These are phyloP conservation scores for Somion occarium DNA, from an alignment of 1,284 basidiomycete genomes.

Conservation along the genomic window DNA sequence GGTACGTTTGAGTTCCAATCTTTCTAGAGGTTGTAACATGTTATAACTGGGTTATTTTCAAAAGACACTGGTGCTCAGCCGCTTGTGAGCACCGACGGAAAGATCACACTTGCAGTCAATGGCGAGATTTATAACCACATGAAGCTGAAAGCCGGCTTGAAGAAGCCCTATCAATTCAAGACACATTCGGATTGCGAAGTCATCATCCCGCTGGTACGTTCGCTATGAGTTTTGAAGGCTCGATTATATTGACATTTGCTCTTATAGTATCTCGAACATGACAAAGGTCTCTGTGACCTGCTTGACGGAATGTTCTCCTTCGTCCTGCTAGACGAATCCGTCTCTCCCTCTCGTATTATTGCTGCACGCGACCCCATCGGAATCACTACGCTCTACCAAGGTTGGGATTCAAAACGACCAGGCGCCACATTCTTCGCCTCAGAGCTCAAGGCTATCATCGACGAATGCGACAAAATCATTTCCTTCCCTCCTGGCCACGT, in stretches of 20 bases:
- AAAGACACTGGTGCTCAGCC: slow-evolving; percentile 97
- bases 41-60: neutral
- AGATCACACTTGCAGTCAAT: slow-evolving; percentile 89
- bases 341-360: slow-evolving; percentile 85
- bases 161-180: slow-evolving; percentile 79
- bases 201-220: slow-evolving; percentile 82
- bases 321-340: slow-evolving; percentile 90
- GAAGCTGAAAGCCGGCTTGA: slow-evolving; percentile 67
- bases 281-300: slow-evolving; percentile 67
- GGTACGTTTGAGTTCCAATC: slow-evolving; percentile 52
- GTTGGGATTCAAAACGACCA: slow-evolving; percentile 83
- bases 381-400: slow-evolving; percentile 98
- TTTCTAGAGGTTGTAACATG: neutral
- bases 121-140: slow-evolving; percentile 99
- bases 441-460: slow-evolving; percentile 90
- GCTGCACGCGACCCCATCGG: slow-evolving; percentile 98
- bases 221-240: neutral
- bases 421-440: slow-evolving; percentile 91
- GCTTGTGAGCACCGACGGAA: slow-evolving; percentile 83
- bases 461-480: slow-evolving; percentile 93
- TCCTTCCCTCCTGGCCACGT: slow-evolving; percentile 98
- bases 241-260: slow-evolving; percentile 4
- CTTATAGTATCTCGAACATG: slow-evolving; percentile 79
- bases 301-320: slow-evolving; percentile 99
- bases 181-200: slow-evolving; percentile 99